These are phyloP conservation scores for Cucumis cinereus DNA, from an alignment of 306 rosid genomes.

Conservation along the genomic window DNA sequence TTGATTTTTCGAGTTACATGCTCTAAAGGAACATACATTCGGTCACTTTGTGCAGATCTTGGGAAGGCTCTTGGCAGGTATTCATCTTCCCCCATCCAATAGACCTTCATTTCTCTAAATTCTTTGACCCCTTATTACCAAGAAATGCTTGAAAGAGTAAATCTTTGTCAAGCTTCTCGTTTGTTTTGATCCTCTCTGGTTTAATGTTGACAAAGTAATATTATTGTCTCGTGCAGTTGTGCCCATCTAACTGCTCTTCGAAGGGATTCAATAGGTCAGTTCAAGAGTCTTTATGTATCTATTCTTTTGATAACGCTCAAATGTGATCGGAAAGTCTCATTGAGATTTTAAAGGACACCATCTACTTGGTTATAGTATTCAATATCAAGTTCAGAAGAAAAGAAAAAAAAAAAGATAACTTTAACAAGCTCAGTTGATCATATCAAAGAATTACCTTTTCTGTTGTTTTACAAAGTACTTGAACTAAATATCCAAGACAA, in stretches of 20 bases:
- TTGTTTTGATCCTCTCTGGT: background rate
- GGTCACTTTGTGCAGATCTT: constrained; percentile 85
- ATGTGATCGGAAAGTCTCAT: background rate
- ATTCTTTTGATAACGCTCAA: background rate
- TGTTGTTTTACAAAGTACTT: background rate
- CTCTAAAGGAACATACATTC: constrained; percentile 88
- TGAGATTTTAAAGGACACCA: background rate
- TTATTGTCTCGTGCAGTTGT: constrained; percentile 40
- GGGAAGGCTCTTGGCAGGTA: constrained; percentile 97
- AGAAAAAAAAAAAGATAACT: background rate
- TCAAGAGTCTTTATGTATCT: background rate
- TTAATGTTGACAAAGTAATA: background rate
- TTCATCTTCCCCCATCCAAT: background rate
- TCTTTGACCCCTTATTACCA: background rate
- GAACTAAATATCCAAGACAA: background rate
- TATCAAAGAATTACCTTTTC: background rate
- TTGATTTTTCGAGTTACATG: constrained; percentile 78
- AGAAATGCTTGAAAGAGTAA: background rate
- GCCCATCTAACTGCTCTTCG: constrained; percentile 92
- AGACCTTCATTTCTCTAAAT: background rate
- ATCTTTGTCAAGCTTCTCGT: background rate
- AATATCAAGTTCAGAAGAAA: background rate
- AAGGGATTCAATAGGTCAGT: constrained; percentile 87
- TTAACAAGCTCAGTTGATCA: background rate
- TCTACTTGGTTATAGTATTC: background rate